Percentiles rank a stretch among this genome's conserved stretches.
These are phyloP conservation scores for Penicillium malachiteum DNA, from an alignment of 495 filamentous ascomycete species.

Conservation along the genomic window DNA sequence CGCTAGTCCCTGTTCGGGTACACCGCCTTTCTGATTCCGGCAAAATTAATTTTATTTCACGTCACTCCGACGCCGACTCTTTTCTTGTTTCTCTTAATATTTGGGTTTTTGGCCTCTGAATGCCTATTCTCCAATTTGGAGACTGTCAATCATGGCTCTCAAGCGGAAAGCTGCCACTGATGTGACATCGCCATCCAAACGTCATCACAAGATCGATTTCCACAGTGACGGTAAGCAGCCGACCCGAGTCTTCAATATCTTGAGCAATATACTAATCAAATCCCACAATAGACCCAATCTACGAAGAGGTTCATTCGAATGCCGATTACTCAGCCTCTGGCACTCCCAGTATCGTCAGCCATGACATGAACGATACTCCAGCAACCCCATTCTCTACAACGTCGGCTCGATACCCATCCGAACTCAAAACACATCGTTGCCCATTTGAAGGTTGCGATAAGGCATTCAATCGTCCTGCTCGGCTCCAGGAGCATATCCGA, in stretches of 20 bases:
- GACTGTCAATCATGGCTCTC: slow-evolving; percentile 15
- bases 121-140: background rate
- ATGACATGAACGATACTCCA: slow-evolving; percentile 48
- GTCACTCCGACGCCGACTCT: background rate
- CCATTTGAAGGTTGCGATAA: slow-evolving; percentile 68
- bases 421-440: slow-evolving; percentile 72
- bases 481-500: slow-evolving; percentile 72
- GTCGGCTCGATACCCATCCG: slow-evolving; percentile 60
- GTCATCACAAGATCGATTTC: slow-evolving; percentile 25
- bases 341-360: slow-evolving; percentile 28
- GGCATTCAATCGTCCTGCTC: slow-evolving; percentile 83
- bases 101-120: background rate
- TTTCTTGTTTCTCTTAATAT: slow-evolving; percentile 1
- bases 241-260: background rate
- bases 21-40: slow-evolving; percentile 35
- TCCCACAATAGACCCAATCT: slow-evolving; percentile 39
- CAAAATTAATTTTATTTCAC: slow-evolving; percentile 35
- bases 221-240: slow-evolving; percentile 31
- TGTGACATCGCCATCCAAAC: slow-evolving; percentile 25
- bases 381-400: slow-evolving; percentile 53
- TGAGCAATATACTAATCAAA: background rate
- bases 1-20: slow-evolving; percentile 32
- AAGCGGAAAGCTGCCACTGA: slow-evolving; percentile 35
- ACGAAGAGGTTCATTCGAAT: slow-evolving; percentile 41
- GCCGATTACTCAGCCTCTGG: slow-evolving; percentile 33